A percentile compares a stretch with the other conserved stretches of the same genome.
Evolutionary conservation across 1,284 basidiomycete species (phyloP).

Genomic region (Moesziomyces aphidis): DNA sequence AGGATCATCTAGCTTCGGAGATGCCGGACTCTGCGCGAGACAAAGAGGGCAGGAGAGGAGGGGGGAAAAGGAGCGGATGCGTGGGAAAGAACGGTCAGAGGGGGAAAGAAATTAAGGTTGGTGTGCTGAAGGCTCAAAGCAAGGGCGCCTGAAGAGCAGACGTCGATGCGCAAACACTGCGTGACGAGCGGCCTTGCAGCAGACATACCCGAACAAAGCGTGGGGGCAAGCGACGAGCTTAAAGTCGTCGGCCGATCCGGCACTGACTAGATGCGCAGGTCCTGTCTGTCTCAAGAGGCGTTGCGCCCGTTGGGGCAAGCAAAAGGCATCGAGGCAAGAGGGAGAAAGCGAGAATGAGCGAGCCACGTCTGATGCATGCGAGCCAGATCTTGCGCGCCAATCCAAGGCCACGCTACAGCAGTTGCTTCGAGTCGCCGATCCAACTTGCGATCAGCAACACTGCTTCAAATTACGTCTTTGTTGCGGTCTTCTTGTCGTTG

Average conservation of each 20-base stretch:
- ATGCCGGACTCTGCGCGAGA: not conserved
- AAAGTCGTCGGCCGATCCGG: constrained; percentile 3
- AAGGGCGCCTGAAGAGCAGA: not conserved
- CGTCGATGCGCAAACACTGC: not conserved
- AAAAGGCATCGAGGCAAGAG: constrained; percentile 5
- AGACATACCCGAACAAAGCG: constrained; percentile 35
- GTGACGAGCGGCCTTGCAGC: constrained; percentile 7
- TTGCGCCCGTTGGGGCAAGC: not conserved
- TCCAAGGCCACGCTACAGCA: not conserved
- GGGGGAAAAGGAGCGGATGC: not conserved
- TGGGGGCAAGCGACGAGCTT: not conserved
- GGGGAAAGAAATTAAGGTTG: not conserved
- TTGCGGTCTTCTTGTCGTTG: not conserved
- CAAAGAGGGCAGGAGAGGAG: not conserved
- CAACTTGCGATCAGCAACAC: not conserved
- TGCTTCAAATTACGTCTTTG: not conserved
- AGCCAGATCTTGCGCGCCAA: not conserved
- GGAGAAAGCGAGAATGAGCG: constrained; percentile 24
- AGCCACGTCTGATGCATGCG: constrained; percentile 20
- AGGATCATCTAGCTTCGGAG: not conserved
- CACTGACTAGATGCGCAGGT: not conserved
- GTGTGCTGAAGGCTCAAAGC: not conserved
- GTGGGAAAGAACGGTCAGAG: constrained; percentile 1
- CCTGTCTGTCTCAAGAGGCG: constrained; percentile 36
- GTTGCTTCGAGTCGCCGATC: not conserved